Evolutionary conservation across 2,329 filamentous ascomycete genomes (phyloP), one percentile per base, ranked within the genome.

Genomic region (Cercospora sojina): DNA sequence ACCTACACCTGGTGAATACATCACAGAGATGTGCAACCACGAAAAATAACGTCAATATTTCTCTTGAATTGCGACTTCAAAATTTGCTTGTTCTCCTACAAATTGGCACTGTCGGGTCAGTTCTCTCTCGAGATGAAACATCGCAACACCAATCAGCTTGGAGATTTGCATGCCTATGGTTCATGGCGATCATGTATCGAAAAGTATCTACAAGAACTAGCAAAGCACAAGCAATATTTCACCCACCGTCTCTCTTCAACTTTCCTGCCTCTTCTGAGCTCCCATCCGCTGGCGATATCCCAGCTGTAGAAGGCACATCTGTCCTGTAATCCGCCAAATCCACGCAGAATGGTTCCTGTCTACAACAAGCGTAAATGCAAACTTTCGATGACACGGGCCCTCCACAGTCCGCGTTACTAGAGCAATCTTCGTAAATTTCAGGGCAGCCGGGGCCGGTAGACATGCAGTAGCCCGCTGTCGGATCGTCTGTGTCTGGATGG

Each of bases 311-410:
- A 23, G 58, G 47, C 58, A 49, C 25, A 25, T 59, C 59, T 13
- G 64, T 59, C 16, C 61, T 49, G 55, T 70, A 70, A 23, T 69
- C 64, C 27, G 35, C 47, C 23, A 70, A 27, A 49, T 70, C 67
- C n/a, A 70, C 69, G 35, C 69, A 70, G 49, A 70, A 70, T 31
- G 69, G 64, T 56, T 70, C 59, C 35, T 65, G 43, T 29, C 69
- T 43, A 55, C 69, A 70, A 65, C 69, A 70, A 16, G 69, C 65
- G 32, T 60, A 67, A n/a, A 70, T 67, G 49, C 69, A 70, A 1
- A 70, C 69, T 27, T 43, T 62, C 5, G 51, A 27, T 5, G 23
- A 27, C 8, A 12, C 20, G 8, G 63, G 59, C n/a, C 57, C 57
- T 2, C 65, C 67, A 67, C 67, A 70, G n/a, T 70, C 69, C 8